These are phyloP conservation scores for Chlorella sp. DNA, from an alignment of 139 green algal species.

Conservation along the genomic window DNA sequence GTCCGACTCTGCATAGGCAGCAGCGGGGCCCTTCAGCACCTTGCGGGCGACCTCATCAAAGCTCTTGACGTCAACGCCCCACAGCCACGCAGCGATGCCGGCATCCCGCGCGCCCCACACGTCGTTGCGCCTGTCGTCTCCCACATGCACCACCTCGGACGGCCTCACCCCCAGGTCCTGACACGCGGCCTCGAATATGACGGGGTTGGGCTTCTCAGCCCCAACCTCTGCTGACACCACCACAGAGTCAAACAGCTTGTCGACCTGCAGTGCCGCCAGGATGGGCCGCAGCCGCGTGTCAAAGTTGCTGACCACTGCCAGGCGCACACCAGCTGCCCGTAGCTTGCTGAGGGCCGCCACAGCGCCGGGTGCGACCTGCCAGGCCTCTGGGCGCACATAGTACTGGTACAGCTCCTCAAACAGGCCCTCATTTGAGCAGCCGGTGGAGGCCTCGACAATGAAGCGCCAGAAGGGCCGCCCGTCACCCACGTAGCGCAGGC, in stretches of 20 bases:
- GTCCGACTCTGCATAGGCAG: no score
- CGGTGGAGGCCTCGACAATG: conserved; percentile 1
- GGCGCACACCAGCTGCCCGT: conserved; percentile 41
- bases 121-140: conserved; percentile 81
- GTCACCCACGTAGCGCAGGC: not conserved
- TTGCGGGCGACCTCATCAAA: conserved; percentile 79
- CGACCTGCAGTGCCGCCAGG: conserved; percentile 32
- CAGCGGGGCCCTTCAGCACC: no score
- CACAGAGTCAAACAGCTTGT: conserved; percentile 70
- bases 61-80: conserved; percentile 71
- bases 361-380: conserved; percentile 22
- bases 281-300: conserved; percentile 69
- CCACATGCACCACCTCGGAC: conserved; percentile 63
- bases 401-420: conserved; percentile 63
- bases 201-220: conserved; percentile 84
- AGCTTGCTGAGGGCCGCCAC: conserved; percentile 47
- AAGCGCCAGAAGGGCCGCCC: not conserved
- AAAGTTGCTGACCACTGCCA: conserved; percentile 84
- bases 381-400: conserved; percentile 22
- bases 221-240: conserved; percentile 69
- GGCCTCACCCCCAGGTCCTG: conserved; percentile 37
- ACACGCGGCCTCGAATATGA: conserved; percentile 60
- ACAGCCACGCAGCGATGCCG: conserved; percentile 77
- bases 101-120: conserved; percentile 79
- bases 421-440: conserved; percentile 8